Evolutionary conservation across 306 rosid genomes (phyloP), one percentile per base, ranked within the genome.

Genomic region (Cicer yamashitae): DNA sequence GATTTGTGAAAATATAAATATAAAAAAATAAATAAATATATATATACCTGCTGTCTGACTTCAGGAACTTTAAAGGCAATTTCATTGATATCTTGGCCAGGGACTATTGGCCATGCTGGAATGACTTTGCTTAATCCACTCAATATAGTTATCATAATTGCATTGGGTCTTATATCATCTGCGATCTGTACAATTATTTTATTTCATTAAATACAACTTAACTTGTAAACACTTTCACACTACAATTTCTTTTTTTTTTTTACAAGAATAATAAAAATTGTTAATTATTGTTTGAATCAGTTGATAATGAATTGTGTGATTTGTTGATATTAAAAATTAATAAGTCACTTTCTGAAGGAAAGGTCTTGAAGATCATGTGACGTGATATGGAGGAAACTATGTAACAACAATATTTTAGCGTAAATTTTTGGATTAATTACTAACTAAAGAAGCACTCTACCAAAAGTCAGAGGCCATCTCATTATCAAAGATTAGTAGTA

Each of bases 31-130:
- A 6, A 41, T 41, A 6, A 0, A 7, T 41, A 6, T 1, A 41
- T 41, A 9, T 89, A 3, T 57, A 94, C 96, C 89, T 89, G 79
- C 78, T 86, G 2, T 82, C 98, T 92, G 14, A 89, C 79, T 44
- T 87, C 47, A 0, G 96, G 97, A 3, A 14, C 74, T 79, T 92
- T 94, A 25, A 89, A 94, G 14, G 96, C 98, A 0, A 77, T 11
- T 10, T 92, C 98, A 20, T 87, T 73, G 6, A 94, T 50, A 72
- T 94, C 99, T 39, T 82, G 50, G 2, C 88, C 66, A 10, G 99
- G 98, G 53, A 89, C 79, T 62, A 94, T 7, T 87, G 25, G 88
- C 99, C 96, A 94, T 0, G 90, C 74, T 3, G 99, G 99, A 69
- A 84, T 77, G 5, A 94, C 18, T 64, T 25, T 88, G 74, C 83